Base-by-base conservation (phyloP, 495 filamentous ascomycete species). In the Hypoxylon fragiforme region DNA sequence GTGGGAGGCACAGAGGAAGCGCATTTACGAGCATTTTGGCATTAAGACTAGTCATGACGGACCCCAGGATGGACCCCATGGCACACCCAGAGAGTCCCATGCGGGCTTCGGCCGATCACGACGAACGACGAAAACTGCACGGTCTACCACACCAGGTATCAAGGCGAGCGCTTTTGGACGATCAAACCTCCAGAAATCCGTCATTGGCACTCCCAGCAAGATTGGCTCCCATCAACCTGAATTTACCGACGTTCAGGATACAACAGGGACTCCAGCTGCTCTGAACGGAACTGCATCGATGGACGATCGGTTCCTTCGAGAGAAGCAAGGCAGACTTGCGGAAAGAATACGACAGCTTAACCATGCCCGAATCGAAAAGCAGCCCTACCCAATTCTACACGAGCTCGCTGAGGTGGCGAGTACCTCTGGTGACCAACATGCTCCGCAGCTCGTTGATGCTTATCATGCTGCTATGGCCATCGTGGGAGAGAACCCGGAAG, bases 11-110 rank as follows among this genome's bases (percentile, higher is more conserved):
- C 94, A 97, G 71, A 85, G 92, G 30, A 88, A 86, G 65, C 84
- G 85, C 44, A 96, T 97, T 44, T 96, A 96, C 67, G 84, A 96
- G 62, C 94, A 99, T 66, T 97, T 99, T 67, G 94, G 94, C 6
- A 86, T 99, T 32, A 87, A 81, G 50, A 78, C 85, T 6, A 83
- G 78, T 55, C 81, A 85, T 35, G 76, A 77, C 7, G 41, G 66
- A 20, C 57, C 71, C 43, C 65, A 66, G 45, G 59, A 72, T 52
- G 75, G 76, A 26, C 70, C 70, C 13, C 32, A 76, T 24, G 74
- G 71, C 3, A 69, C 64, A 19, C 89, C 90, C 73, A 76, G 84
- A 47, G 74, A 81, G 28, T 24, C 63, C 14, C 57, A 70, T 41
- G 70, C 70, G 24, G 73, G 72, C 13, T 83, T 83, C 62, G 80